Conservation (phyloP, 2,329 filamentous ascomycete genomes). For the Alternaria arbusti region DNA sequence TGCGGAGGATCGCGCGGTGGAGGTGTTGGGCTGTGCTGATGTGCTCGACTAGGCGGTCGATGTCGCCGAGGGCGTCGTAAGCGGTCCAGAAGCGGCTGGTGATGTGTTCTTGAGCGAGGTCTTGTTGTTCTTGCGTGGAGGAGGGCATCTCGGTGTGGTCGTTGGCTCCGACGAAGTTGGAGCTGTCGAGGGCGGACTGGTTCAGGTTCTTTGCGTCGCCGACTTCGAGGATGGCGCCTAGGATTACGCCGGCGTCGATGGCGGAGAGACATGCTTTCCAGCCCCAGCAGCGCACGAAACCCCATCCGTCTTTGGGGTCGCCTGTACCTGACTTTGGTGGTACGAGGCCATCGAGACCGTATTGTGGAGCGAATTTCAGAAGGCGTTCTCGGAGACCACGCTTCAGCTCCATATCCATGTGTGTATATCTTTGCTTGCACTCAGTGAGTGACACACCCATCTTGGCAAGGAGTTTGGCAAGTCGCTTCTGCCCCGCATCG, state of each 20-base stretch:
- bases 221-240: slow-evolving; percentile 91
- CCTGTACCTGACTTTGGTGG: slow-evolving; percentile 69
- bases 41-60: slow-evolving; percentile 76
- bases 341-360: slow-evolving; percentile 92
- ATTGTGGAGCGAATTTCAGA: slow-evolving; percentile 88
- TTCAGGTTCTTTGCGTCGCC: slow-evolving; percentile 63
- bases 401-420: slow-evolving; percentile 98
- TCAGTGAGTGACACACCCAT: slow-evolving; percentile 96
- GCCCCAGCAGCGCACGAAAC: slow-evolving; percentile 96
- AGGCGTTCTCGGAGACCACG: slow-evolving; percentile 83
- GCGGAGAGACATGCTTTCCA: slow-evolving; percentile 95
- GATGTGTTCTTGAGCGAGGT: slow-evolving; percentile 53
- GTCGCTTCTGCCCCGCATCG: slow-evolving; percentile 81
- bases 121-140: slow-evolving; percentile 28
- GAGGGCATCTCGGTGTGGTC: slow-evolving; percentile 33
- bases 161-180: slow-evolving; percentile 37
- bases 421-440: slow-evolving; percentile 93
- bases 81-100: slow-evolving; percentile 64
- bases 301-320: slow-evolving; percentile 88
- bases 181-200: slow-evolving; percentile 39
- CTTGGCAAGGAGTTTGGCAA: slow-evolving; percentile 94
- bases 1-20: slow-evolving; percentile 90
- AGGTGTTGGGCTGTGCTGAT: slow-evolving; percentile 86
- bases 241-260: slow-evolving; percentile 89
- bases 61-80: slow-evolving; percentile 60